Evolutionary conservation across 371 early-diverging fungal genomes (phyloP), one percentile per base, ranked within the genome.

Genomic region (Mucor velutinosus): DNA sequence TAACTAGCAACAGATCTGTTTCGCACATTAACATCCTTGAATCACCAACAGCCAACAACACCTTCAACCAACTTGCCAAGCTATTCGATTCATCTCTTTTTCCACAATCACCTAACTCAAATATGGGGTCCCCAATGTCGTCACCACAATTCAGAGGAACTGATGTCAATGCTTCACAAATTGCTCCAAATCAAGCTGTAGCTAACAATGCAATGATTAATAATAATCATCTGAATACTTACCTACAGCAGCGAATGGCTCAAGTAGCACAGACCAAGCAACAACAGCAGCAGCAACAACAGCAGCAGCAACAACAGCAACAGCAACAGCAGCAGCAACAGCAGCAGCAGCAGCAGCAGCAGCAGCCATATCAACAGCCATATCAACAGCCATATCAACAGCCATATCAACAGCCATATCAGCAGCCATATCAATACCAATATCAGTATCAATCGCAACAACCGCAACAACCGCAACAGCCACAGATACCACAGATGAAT

Each of bases 381-480:
- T 58, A 49, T 3, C 43, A 35, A 30, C 27, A 25, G 12, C 35
- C 32, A 29, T 53, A 55, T 7, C 37, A 41, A 39, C 32, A 32
- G 10, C 73, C 64, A 14, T 67, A 64, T 29, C 71, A 39, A 62
- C 70, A 65, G 23, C 60, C 56, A 19, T 15, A 51, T 27, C 39
- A 45, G 19, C 69, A 57, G 17, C 76, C 57, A 30, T 69, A 66
- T 15, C 39, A 55, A 29, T 30, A 30, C 30, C 2, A 2, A 30
- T 30, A 30, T 30, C 30, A 30, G 30, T 30, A 30, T 30, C 30
- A 30, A 30, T 6, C 30, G 30, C 35, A 39, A 15, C 33, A 49
- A 65, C 49, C 32, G 25, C 8, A 30, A 4, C 59, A 32, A 21
- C 39, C 39, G 19, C 60, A 55, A 21, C 67, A 57, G 33, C 62